Conservation (phyloP, 2,329 filamentous ascomycete species). For the Trichoderma koningii region DNA sequence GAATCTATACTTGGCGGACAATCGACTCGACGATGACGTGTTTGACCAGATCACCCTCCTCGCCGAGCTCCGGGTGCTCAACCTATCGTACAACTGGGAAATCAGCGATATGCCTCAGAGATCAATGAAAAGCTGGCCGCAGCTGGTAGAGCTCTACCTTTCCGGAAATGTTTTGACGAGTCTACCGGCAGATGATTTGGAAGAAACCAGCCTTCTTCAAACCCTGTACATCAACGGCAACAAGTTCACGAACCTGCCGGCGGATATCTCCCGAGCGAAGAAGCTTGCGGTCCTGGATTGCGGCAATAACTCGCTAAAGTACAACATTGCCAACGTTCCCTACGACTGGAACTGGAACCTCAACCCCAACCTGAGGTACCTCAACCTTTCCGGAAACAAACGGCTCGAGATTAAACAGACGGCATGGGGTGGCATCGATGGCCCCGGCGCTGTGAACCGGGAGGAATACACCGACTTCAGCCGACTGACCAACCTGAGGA, state of each 20-base stretch:
- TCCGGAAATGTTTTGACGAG: slow-evolving; percentile 94
- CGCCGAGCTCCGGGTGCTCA: slow-evolving; percentile 81
- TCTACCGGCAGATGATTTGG: slow-evolving; percentile 88
- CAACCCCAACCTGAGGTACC: slow-evolving; percentile 90
- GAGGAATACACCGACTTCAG: slow-evolving; percentile 83
- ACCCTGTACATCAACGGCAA: slow-evolving; percentile 96
- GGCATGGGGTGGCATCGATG: slow-evolving; percentile 47
- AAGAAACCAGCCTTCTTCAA: slow-evolving; percentile 83
- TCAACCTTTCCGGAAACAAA: slow-evolving; percentile 97
- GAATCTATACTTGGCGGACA: slow-evolving; percentile 88
- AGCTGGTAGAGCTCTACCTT: slow-evolving; percentile 87
- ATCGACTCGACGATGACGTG: slow-evolving; percentile 89
- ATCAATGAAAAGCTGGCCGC: slow-evolving; percentile 84
- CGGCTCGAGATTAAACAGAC: slow-evolving; percentile 84
- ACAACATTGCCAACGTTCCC: slow-evolving; percentile 98
- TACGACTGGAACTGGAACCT: slow-evolving; percentile 99
- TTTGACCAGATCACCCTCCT: slow-evolving; percentile 88
- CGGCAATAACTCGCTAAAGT: slow-evolving; percentile 92
- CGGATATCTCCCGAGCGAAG: slow-evolving; percentile 91
- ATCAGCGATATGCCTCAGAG: slow-evolving; percentile 89
- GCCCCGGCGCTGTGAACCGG: slow-evolving; percentile 56
- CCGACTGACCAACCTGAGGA: slow-evolving; percentile 76
- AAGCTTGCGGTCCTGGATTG: slow-evolving; percentile 91
- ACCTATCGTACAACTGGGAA: slow-evolving; percentile 86
- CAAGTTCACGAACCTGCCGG: slow-evolving; percentile 94